phyloP scores from a whole-genome alignment of 352 stramenopile species.

The Globisporangium apiculatum region DNA sequence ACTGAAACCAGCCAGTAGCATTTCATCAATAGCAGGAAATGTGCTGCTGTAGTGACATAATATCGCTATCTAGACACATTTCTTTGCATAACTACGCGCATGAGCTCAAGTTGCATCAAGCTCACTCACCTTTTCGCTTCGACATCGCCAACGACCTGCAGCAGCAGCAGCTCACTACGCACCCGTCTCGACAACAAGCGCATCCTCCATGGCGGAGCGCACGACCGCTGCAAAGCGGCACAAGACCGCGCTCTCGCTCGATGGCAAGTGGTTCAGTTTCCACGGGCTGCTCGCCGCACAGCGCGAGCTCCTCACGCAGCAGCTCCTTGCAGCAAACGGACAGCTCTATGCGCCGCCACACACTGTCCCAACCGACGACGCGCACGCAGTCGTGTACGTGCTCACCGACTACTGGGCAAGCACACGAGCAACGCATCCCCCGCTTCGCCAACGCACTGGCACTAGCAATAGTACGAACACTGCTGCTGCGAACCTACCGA shows the following conservation, averaged over 20 bases:
- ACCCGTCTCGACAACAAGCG: not conserved
- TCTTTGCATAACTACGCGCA: no score
- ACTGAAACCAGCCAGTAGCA: no score
- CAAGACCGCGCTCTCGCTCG: slow-evolving; percentile 18
- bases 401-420: slow-evolving; percentile 53
- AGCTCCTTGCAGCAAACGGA: slow-evolving; percentile 14
- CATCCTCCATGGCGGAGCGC: not conserved
- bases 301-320: slow-evolving; percentile 9
- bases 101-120: no score
- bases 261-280: slow-evolving; percentile 23
- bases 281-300: slow-evolving; percentile 17
- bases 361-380: not conserved
- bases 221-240: slow-evolving; percentile 2
- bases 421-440: not conserved
- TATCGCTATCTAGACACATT: no score
- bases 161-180: no score
- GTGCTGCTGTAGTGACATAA: no score
- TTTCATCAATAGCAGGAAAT: no score
- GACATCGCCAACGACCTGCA: no score
- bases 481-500: not conserved
- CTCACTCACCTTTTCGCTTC: no score
- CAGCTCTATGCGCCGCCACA: slow-evolving; percentile 4
- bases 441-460: not conserved
- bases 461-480: no score
- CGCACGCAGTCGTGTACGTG: slow-evolving; percentile 21